Base-by-base conservation (phyloP, 2,329 filamentous ascomycete genomes). In the Stagonosporopsis rhizophila region DNA sequence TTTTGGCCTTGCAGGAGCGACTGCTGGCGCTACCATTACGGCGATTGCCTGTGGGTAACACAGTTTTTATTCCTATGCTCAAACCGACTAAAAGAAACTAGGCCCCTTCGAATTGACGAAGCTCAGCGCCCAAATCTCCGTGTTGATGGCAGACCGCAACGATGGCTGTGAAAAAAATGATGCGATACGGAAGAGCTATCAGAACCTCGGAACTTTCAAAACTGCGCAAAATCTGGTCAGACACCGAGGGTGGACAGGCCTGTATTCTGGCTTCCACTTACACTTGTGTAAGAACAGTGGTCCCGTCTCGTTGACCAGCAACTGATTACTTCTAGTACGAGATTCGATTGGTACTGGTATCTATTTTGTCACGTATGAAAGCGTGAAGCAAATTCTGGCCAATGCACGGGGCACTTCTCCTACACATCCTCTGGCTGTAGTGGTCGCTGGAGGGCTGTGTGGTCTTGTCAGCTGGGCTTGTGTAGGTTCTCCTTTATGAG, bases 311-410 rank as follows among this genome's bases (percentile, higher is more conserved):
- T 30, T 14, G 1, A 7, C 32, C 22, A 32, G 30, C 49, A 12
- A 40, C 67, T 74, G 23, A 73, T 42, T 19, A n/a, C 20, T 7
- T 15, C 27, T 61, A 91, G 90, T 93, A 68, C 85, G 91, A 58
- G 91, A 96, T 76, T 93, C 90, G 0, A 81, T 95, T 58, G 91
- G 91, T 50, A 96, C 91, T 1, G 85, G 87, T 27, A 91, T 94
- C 55, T 96, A 96, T 75, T 96, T 96, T 71, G 91, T 90, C 79
- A 93, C 91, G 27, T 96, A 96, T 74, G 91, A 96, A 76, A 92
- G 89, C 73, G 86, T 87, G 66, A 96, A 96, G 72, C 91, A 95
- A 74, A 78, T 94, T 22, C 83, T 92, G 61, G 90, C 89, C 19
- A 91, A 90, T 15, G 86, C 90, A 61, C 86, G 89, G 44, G 89